Conservation (phyloP, 164 flowering plant genomes). For the Brasenia schreberi region DNA sequence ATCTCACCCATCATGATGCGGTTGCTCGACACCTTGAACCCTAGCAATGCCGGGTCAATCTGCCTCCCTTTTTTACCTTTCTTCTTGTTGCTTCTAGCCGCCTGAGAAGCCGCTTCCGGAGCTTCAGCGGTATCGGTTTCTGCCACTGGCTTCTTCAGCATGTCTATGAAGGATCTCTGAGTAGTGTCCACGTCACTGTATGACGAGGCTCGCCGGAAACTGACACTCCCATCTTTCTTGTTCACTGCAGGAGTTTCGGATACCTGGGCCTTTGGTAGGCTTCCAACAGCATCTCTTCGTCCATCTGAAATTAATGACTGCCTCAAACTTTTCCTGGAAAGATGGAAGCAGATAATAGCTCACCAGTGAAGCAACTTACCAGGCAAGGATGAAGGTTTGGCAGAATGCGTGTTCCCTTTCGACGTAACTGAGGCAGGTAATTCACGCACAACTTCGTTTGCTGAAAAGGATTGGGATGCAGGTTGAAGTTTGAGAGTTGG, state of each 20-base stretch:
- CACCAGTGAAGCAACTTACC: background rate
- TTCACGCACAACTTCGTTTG: background rate
- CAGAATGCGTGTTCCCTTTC: background rate
- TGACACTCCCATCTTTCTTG: conserved; percentile 36
- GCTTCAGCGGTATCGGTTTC: conserved; percentile 19
- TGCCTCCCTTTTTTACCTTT: conserved; percentile 82
- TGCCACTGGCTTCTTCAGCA: conserved; percentile 33
- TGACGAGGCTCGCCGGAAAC: conserved; percentile 34
- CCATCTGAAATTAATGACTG: background rate
- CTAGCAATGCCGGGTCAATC: conserved; percentile 71
- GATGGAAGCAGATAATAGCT: background rate
- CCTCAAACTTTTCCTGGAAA: background rate
- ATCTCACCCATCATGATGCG: conserved; percentile 89
- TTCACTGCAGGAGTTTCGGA: conserved; percentile 19
- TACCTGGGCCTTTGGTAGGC: background rate
- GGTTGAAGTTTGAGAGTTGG: background rate
- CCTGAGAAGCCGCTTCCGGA: conserved; percentile 27
- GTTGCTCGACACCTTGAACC: conserved; percentile 75
- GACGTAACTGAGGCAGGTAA: background rate
- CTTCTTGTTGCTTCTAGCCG: conserved; percentile 42
- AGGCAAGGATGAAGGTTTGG: background rate
- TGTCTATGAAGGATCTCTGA: conserved; percentile 67
- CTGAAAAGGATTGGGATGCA: background rate
- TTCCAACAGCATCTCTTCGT: background rate
- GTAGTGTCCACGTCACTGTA: conserved; percentile 43